Conservation (phyloP, 768 basidiomycete species). For the Termitomyces sp. region DNA sequence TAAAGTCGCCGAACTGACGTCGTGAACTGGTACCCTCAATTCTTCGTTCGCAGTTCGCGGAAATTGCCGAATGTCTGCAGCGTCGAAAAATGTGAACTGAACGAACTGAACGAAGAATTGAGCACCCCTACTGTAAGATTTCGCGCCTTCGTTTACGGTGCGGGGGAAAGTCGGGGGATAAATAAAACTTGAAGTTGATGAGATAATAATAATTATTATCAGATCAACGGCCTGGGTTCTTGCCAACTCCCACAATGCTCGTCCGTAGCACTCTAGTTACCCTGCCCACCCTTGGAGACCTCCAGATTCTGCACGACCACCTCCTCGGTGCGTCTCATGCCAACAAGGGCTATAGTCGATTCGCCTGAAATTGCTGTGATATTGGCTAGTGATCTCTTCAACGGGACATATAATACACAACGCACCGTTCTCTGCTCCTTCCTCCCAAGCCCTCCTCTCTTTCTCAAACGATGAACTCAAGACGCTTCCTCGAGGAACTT, state of each 20-base stretch:
- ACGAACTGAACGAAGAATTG: no score
- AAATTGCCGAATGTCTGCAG: no score
- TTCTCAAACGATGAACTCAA: constrained; percentile 16
- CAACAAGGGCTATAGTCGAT: neutral
- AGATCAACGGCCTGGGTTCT: no score
- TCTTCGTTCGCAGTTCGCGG: no score
- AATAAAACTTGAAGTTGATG: no score
- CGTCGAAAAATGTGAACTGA: no score
- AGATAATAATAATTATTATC: no score
- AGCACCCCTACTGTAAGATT: no score
- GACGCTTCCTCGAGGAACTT: constrained; percentile 47
- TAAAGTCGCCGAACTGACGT: no score
- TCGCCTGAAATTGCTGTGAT: neutral
- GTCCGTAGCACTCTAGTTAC: constrained; percentile 58
- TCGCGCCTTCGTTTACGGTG: no score
- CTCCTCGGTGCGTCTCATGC: constrained; percentile 39
- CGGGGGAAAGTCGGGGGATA: no score
- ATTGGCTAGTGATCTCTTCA: neutral
- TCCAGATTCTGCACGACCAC: constrained; percentile 55
- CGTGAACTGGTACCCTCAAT: no score
- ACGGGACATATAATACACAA: constrained; percentile 53
- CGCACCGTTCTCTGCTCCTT: constrained; percentile 29
- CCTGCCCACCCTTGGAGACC: constrained; percentile 44
- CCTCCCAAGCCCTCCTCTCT: constrained; percentile 32
- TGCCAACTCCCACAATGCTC: constrained; percentile 8